Percentiles rank a stretch among this genome's conserved stretches.
Conservation (phyloP, 768 basidiomycete species). For the Phylloporus sp. region DNA sequence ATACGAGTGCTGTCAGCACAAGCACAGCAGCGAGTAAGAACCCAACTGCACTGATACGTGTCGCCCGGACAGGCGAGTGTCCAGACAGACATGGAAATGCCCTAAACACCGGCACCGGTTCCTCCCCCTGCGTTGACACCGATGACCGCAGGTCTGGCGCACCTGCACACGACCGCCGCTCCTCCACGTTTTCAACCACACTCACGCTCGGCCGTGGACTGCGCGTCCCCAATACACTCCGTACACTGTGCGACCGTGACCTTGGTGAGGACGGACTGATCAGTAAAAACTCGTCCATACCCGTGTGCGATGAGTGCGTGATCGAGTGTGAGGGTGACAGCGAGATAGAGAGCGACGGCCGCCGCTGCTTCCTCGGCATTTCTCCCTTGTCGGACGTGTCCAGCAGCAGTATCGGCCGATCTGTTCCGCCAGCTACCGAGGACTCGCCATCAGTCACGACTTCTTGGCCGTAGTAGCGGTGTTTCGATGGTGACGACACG, state of each 20-base stretch:
- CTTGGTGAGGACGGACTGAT: constrained; percentile 7
- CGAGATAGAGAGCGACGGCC: constrained; percentile 14
- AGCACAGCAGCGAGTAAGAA: constrained; percentile 4
- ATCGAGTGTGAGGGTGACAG: constrained; percentile 13
- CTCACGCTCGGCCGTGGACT: constrained; percentile 3
- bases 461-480: constrained; percentile 20
- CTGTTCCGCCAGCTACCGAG: neutral
- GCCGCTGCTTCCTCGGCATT: neutral
- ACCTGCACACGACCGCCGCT: neutral
- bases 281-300: constrained; percentile 23
- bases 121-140: neutral
- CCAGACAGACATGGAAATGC: constrained; percentile 13
- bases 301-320: constrained; percentile 10
- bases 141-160: constrained; percentile 1
- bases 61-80: constrained; percentile 6
- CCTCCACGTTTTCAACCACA: neutral
- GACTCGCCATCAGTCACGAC: constrained; percentile 1
- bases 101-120: constrained; percentile 4
- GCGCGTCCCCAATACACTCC: constrained; percentile 2
- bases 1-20: constrained; percentile 17
- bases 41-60: constrained; percentile 8
- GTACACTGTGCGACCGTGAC: constrained; percentile 3
- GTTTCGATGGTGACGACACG: constrained; percentile 15
- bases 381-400: neutral
- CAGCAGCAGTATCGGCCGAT: neutral